Base-by-base conservation (phyloP, 2,329 filamentous ascomycete genomes). In the Volutella citrinella region DNA sequence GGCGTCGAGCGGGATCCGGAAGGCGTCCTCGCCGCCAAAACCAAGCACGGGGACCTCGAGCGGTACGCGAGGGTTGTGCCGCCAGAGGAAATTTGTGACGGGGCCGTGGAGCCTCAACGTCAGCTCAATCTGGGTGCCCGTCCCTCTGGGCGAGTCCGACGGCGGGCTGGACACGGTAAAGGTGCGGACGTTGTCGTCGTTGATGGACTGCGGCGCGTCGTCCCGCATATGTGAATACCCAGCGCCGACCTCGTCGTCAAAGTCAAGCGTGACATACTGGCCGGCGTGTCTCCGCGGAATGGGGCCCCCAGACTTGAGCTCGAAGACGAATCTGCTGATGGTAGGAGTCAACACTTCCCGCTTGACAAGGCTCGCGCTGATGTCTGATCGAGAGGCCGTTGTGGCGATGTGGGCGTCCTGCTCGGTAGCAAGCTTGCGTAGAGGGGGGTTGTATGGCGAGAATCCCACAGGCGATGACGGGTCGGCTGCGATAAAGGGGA, bases 211-310 rank as follows among this genome's bases (percentile, higher is more conserved):
- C 6, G 88, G 88, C 46, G 94, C 87, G 37, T 84, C 78, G 43
- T 94, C 82, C 4, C 80, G 70, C 88, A 95, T 95, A 56, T 95
- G 89, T 30, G 73, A 77, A 59, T 88, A 95, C 1, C 88, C 88
- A 10, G 70, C 59, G 43, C 84, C 78, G 3, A 95, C 65, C 49
- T 90, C 80, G 0, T 69, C 57, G 10, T 72, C 68, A 51, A 94
- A 89, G 40, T 85, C 80, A 4, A 95, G 60, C 2, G 85, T 88
- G 13, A 86, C 75, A 60, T 93, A 87, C 52, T 94, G 86, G 0
- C 87, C 88, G 0, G 86, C 68, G 16, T 60, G 67, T 76, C 86
- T 89, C 2, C 30, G 32, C 17, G 59, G 56, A 3, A 45, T 25
- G 10, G 29, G 30, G 13, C 39, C 36, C 5, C 32, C 26, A 0